Evolutionary conservation across 2,329 filamentous ascomycete species (phyloP).

Genomic region (Diaporthe citriasiana): DNA sequence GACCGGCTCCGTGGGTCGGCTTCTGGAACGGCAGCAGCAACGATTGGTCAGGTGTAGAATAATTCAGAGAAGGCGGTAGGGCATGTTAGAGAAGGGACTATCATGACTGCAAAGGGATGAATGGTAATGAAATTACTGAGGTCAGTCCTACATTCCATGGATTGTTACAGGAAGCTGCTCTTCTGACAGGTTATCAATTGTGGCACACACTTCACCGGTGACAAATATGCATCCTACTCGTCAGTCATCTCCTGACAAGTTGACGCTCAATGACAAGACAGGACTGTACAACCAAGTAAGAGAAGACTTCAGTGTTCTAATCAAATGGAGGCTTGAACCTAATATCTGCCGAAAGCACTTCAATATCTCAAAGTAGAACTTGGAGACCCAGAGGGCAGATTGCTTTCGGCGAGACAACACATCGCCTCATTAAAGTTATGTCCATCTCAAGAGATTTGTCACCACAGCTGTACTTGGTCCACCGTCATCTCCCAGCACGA

Average conservation of each 20-base stretch:
- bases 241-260: not conserved
- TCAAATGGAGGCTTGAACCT: not conserved
- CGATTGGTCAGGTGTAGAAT: not conserved
- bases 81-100: not conserved
- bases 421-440: not conserved
- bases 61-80: not conserved
- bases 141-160: too few species aligned
- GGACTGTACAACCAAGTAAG: not conserved
- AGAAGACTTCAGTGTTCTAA: not conserved
- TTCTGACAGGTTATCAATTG: rapidly evolving
- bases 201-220: not conserved
- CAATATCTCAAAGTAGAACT: not conserved
- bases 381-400: not conserved
- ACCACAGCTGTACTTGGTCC: not conserved
- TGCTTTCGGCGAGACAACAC: not conserved
- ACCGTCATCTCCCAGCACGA: conserved; percentile 19
- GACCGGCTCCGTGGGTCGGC: not conserved
- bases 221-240: not conserved
- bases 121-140: not conserved
- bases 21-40: not conserved
- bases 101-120: not conserved
- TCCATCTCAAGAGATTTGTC: too few species aligned
- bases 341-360: too few species aligned
- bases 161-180: not conserved
- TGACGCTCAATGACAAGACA: not conserved